Evolutionary conservation across 306 rosid species (phyloP).

Genomic region (Begonia masoniana): DNA sequence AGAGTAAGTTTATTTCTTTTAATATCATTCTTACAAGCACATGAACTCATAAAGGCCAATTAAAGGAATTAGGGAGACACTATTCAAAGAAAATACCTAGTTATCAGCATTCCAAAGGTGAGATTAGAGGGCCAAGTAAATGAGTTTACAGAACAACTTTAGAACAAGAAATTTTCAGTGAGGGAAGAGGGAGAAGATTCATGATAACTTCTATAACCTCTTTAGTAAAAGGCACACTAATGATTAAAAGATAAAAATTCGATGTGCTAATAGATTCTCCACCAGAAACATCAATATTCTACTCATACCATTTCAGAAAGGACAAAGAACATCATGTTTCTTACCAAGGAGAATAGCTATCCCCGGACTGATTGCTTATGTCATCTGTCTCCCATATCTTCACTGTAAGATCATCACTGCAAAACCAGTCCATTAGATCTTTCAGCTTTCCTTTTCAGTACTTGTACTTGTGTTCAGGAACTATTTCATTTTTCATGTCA

Average conservation of each 20-base stretch:
- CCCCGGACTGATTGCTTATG: slow-evolving; percentile 37
- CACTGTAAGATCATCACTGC: slow-evolving; percentile 83
- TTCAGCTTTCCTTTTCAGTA: slow-evolving; percentile 2
- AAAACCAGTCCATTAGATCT: slow-evolving; percentile 6
- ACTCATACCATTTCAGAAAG: slow-evolving; percentile 2
- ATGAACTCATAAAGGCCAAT: too few species aligned
- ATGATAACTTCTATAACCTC: too few species aligned
- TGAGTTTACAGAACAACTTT: too few species aligned
- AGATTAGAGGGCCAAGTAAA: too few species aligned
- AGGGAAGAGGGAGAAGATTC: too few species aligned
- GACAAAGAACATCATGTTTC: slow-evolving; percentile 10
- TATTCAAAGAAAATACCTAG: too few species aligned
- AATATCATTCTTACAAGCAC: too few species aligned
- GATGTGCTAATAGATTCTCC: not conserved
- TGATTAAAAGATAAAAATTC: not conserved
- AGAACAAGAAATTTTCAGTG: too few species aligned
- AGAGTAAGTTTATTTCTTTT: too few species aligned
- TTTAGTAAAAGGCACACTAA: not conserved
- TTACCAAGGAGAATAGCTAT: slow-evolving; percentile 62
- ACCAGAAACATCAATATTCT: not conserved
- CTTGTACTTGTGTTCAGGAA: not conserved
- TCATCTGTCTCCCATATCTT: slow-evolving; percentile 80
- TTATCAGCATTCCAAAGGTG: too few species aligned
- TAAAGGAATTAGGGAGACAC: too few species aligned
- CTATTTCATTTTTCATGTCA: not conserved